A percentile compares a stretch with the other conserved stretches of the same genome.
Evolutionary conservation across 2,329 filamentous ascomycete genomes (phyloP).

Genomic region (Phyllosticta paracitricarpa): DNA sequence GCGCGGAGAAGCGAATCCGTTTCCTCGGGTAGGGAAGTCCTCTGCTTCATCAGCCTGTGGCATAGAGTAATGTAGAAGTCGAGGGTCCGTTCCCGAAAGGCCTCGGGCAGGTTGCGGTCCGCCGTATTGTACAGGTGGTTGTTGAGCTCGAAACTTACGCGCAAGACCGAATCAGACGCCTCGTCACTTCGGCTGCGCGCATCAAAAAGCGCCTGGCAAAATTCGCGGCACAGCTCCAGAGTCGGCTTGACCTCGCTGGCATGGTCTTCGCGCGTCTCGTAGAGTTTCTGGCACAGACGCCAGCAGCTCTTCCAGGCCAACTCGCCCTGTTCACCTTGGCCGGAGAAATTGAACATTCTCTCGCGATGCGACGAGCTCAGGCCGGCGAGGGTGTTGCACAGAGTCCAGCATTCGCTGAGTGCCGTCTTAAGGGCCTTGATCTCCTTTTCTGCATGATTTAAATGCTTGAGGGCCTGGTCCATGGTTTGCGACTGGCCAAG

Average conservation of each 20-base stretch:
- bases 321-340: conserved; percentile 68
- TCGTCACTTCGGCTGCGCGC: conserved; percentile 70
- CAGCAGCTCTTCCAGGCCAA: conserved; percentile 91
- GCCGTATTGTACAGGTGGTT: conserved; percentile 93
- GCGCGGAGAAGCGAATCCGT: conserved; percentile 75
- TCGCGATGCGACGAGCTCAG: conserved; percentile 76
- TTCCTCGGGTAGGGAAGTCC: conserved; percentile 65
- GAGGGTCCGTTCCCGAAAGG: conserved; percentile 78
- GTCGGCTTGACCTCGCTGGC: conserved; percentile 62
- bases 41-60: conserved; percentile 92
- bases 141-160: conserved; percentile 90
- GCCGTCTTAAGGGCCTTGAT: conserved; percentile 62
- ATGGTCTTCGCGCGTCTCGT: conserved; percentile 66
- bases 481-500: conserved; percentile 28
- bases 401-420: conserved; percentile 81
- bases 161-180: conserved; percentile 70
- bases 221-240: conserved; percentile 79
- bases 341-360: conserved; percentile 65
- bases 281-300: conserved; percentile 83
- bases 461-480: conserved; percentile 45
- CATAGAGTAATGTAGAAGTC: conserved; percentile 94
- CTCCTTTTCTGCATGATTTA: conserved; percentile 51
- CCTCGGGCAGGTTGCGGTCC: conserved; percentile 71
- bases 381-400: conserved; percentile 82
- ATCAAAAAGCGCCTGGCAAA: conserved; percentile 86